Evolutionary conservation across 2,329 filamentous ascomycete species (phyloP).

Genomic region (Nannizzia gypsea): DNA sequence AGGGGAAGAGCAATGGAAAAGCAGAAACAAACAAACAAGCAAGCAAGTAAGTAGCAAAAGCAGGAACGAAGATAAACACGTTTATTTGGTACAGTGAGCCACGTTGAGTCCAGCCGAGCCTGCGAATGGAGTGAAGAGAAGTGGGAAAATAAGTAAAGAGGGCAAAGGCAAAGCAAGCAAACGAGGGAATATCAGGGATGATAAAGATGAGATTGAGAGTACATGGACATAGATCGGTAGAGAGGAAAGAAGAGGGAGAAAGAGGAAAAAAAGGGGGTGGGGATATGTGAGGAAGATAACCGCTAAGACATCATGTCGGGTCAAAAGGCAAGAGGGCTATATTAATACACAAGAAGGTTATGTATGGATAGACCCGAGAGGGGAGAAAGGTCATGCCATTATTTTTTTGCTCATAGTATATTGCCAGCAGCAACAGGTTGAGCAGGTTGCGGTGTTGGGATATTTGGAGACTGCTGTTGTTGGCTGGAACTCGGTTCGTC

Average conservation of each 20-base stretch:
- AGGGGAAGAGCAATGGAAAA: neutral
- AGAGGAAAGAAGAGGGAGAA: neutral
- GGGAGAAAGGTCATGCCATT: neutral
- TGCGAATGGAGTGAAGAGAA: neutral
- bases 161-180: neutral
- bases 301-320: neutral
- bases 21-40: neutral
- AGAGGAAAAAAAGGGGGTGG: neutral
- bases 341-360: neutral
- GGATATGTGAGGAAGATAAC: neutral
- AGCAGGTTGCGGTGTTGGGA: neutral
- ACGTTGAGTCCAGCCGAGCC: neutral
- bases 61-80: neutral
- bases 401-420: slow-evolving; percentile 3
- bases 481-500: slow-evolving; percentile 15
- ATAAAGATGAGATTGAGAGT: slow-evolving; percentile 1
- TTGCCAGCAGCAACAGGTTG: neutral
- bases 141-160: neutral
- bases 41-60: neutral
- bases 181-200: neutral
- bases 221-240: slow-evolving; percentile 3
- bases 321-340: neutral
- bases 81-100: neutral
- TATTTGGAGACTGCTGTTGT: neutral
- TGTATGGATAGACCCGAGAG: neutral